These are phyloP conservation scores for Daldinia decipiens DNA, from an alignment of 495 filamentous ascomycete species.

Conservation along the genomic window DNA sequence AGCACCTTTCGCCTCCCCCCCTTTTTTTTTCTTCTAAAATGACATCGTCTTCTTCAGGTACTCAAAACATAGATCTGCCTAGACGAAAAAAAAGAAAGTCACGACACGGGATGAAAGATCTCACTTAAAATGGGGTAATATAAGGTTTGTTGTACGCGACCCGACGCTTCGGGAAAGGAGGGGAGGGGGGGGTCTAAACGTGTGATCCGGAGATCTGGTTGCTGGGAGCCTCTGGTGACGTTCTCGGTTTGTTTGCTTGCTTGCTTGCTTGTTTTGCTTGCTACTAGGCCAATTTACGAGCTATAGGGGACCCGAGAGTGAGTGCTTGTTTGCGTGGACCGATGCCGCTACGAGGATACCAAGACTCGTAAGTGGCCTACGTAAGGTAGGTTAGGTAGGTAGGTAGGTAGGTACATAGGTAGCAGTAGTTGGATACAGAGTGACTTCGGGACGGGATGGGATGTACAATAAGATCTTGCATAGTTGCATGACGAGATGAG, in stretches of 20 bases:
- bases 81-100: conserved; percentile 26
- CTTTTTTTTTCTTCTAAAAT: neutral
- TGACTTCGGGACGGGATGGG: neutral
- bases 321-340: neutral
- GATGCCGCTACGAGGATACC: neutral
- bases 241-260: conserved; percentile 10
- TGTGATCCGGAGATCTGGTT: conserved; percentile 44
- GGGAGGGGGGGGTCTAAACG: conserved; percentile 23
- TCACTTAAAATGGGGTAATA: conserved; percentile 41
- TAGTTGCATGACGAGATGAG: conserved; percentile 29
- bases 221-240: conserved; percentile 26
- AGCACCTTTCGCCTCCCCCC: neutral
- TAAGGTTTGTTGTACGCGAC: conserved; percentile 43
- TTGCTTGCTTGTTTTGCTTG: conserved; percentile 17
- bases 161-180: conserved; percentile 41
- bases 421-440: neutral
- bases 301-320: neutral
- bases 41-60: too few relatives aligned
- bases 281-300: neutral
- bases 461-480: conserved; percentile 39
- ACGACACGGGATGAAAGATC: conserved; percentile 18
- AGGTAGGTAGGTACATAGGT: neutral
- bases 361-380: neutral
- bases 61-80: neutral
- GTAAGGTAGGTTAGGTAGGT: neutral